A percentile compares a stretch with the other conserved stretches of the same genome.
Conservation (phyloP, 164 flowering plant genomes). For the Vitis cinerea region DNA sequence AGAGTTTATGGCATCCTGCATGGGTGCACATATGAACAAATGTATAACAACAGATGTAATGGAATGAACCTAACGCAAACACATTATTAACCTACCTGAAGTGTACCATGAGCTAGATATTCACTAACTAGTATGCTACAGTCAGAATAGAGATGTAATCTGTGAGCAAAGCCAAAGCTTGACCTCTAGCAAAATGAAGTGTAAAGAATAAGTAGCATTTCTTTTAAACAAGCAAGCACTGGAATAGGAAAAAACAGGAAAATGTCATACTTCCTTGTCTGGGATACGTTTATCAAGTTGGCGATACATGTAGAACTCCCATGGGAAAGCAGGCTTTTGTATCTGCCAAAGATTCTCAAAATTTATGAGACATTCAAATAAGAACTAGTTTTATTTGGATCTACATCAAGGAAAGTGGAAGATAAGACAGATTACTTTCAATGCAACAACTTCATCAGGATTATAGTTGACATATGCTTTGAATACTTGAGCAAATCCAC, state of each 20-base stretch:
- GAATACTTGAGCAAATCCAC: conserved; percentile 91
- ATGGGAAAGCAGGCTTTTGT: conserved; percentile 92
- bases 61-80: neutral
- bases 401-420: neutral
- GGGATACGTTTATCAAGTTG: conserved; percentile 77
- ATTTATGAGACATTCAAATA: neutral
- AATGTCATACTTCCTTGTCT: conserved; percentile 49
- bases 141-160: conserved; percentile 76
- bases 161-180: conserved; percentile 78
- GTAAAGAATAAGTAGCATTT: conserved; percentile 12
- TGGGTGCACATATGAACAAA: neutral
- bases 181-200: conserved; percentile 55
- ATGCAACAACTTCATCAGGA: conserved; percentile 83
- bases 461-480: conserved; percentile 64
- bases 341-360: conserved; percentile 46
- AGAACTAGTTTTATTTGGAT: neutral
- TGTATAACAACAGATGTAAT: conserved; percentile 5
- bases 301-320: conserved; percentile 98
- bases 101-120: conserved; percentile 79
- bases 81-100: conserved; percentile 51
- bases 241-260: conserved; percentile 5
- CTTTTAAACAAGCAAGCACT: neutral
- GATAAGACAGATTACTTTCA: conserved; percentile 54
- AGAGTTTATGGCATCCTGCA: conserved; percentile 94
- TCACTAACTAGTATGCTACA: conserved; percentile 83